phyloP scores from a whole-genome alignment of 371 early-diverging fungal genomes.

The Chytridiales sp. region DNA sequence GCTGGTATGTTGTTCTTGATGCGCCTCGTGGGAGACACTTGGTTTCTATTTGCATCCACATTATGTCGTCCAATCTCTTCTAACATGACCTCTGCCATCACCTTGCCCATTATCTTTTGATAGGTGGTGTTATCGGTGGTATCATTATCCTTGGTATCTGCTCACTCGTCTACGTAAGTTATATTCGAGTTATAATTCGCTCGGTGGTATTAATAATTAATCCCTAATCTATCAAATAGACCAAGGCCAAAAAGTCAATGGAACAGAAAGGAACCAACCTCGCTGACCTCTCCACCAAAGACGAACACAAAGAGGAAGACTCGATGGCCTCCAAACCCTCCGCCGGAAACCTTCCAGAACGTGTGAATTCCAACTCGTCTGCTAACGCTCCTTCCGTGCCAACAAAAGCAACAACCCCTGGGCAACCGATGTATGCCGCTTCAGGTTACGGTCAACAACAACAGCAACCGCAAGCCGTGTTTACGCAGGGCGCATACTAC shows the following conservation, averaged over 20 bases:
- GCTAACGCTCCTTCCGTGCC: background rate
- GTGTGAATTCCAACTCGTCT: background rate
- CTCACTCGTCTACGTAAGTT: constrained; percentile 1
- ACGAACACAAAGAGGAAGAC: background rate
- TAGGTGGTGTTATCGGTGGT: background rate
- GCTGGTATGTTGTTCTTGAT: too few relatives aligned
- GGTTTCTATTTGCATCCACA: too few relatives aligned
- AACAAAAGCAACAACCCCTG: background rate
- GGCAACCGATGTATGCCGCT: background rate
- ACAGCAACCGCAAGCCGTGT: background rate
- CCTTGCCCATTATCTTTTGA: too few relatives aligned
- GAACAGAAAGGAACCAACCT: background rate
- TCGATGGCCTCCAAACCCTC: background rate
- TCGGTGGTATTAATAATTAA: background rate
- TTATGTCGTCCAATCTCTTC: too few relatives aligned
- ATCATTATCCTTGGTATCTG: constrained; percentile 1
- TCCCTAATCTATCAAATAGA: background rate
- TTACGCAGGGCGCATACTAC: background rate
- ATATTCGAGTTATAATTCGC: background rate
- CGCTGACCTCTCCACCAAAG: background rate
- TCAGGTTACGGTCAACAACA: background rate
- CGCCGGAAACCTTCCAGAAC: background rate
- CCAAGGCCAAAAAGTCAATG: constrained; percentile 1
- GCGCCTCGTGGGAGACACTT: too few relatives aligned
- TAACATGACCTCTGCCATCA: too few relatives aligned